Conservation (phyloP, 306 rosid genomes). For the Leucaena leucocephala region DNA sequence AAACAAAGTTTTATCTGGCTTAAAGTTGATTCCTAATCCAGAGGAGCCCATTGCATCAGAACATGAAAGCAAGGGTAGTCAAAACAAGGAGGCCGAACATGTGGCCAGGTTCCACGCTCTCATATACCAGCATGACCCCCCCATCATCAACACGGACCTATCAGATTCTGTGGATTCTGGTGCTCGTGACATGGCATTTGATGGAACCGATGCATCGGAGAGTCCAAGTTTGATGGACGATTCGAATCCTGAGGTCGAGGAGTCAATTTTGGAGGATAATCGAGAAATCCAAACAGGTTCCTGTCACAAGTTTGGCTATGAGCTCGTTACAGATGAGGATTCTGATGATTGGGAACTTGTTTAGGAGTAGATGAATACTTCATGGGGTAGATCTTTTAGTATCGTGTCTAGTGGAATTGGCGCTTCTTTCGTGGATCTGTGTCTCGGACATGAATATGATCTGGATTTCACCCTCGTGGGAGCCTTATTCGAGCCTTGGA, state of each 20-base stretch:
- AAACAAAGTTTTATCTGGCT: neutral
- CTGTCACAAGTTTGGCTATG: neutral
- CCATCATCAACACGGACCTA: no score
- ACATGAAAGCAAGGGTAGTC: no score
- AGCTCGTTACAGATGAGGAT: conserved; percentile 34
- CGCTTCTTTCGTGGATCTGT: no score
- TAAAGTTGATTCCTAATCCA: no score
- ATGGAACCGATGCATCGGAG: conserved; percentile 39
- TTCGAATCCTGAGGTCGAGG: conserved; percentile 28
- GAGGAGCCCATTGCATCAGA: neutral
- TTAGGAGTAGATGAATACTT: conserved; percentile 29
- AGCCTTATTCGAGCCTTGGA: no score
- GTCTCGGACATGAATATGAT: no score
- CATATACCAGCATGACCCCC: no score
- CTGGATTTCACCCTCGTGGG: no score
- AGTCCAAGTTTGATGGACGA: conserved; percentile 35
- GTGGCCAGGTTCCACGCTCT: no score
- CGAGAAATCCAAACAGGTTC: neutral
- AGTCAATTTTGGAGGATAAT: conserved; percentile 23
- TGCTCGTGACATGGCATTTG: conserved; percentile 12
- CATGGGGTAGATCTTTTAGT: neutral
- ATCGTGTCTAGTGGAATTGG: neutral
- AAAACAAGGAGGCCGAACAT: no score
- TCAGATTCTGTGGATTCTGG: neutral
- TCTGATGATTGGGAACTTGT: conserved; percentile 87